These are phyloP conservation scores for Ambrosia hybrid DNA, from an alignment of 140 eudicot genomes.

Conservation along the genomic window DNA sequence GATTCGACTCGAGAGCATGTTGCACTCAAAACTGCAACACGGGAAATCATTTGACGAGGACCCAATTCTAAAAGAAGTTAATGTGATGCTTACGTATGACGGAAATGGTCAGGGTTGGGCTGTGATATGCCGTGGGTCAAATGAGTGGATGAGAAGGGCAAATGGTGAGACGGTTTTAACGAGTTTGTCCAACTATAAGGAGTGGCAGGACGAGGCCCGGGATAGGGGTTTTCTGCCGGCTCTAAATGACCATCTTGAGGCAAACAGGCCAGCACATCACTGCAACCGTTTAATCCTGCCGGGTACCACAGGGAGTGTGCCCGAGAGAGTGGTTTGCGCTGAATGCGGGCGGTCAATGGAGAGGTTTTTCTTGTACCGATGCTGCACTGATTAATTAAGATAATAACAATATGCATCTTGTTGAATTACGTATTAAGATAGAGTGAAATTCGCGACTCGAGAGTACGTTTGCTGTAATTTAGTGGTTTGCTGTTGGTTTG, in stretches of 20 bases:
- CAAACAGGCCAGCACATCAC: conserved; percentile 61
- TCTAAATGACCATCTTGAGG: conserved; percentile 41
- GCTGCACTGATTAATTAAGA: conserved; percentile 54
- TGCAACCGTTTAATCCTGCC: conserved; percentile 72
- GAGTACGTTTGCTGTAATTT: no score
- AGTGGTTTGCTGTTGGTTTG: no score
- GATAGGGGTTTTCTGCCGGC: conserved; percentile 48
- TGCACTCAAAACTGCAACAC: conserved; percentile 74
- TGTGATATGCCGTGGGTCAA: conserved; percentile 50
- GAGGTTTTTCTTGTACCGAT: conserved; percentile 75
- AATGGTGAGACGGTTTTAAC: conserved; percentile 47
- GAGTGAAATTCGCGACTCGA: no score
- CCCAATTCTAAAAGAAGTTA: conserved; percentile 61
- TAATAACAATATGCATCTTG: no score
- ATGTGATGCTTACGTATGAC: conserved; percentile 71
- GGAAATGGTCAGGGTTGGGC: conserved; percentile 89
- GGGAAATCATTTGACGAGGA: conserved; percentile 64
- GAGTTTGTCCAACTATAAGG: conserved; percentile 33
- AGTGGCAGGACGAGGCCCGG: conserved; percentile 41
- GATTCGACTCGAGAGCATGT: conserved; percentile 73
- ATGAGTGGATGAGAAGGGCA: conserved; percentile 58
- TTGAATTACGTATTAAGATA: no score
- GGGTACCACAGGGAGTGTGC: conserved; percentile 59
- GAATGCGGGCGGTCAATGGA: conserved; percentile 87
- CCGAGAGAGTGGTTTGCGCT: conserved; percentile 75